Evolutionary conservation across 2,329 filamentous ascomycete species (phyloP), one percentile per base, ranked within the genome.

Genomic region (Myriangium duriaei): DNA sequence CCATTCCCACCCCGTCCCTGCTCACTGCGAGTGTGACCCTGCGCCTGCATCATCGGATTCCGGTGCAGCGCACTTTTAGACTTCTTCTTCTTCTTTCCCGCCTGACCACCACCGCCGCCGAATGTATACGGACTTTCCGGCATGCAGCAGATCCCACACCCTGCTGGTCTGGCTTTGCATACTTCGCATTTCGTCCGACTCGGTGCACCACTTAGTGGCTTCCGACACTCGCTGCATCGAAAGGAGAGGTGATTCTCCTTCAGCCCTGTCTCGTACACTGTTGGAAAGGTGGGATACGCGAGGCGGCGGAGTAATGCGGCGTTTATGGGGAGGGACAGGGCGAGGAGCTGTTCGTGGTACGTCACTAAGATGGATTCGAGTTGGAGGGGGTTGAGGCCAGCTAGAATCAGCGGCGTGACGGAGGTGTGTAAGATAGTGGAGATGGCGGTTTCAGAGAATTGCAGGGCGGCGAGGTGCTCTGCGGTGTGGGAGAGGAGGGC

Each of bases 271-370:
- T 75, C 71, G 48, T 74, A 74, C 12, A 74, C 68, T 6, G 65
- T 58, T 6, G 70, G 69, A 42, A 73, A 74, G 3, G 58, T 57
- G 3, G 71, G 66, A 37, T 74, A 72, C 34, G 67, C 63, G 26
- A 71, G 56, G 30, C 67, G 62, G 16, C 74, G 69, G n/a, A 79
- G 55, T 21, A 68, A 61, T 7, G 71, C 69, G 4, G 73, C 72
- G 49, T 56, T 65, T 52, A 59, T 68, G 56, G 56, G 71, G 34
- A 64, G 63, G 36, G 49, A 61, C 10, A 65, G 55, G 15, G 54
- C 54, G 12, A 63, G 51, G 14, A 79, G 59, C 40, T 71, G 69
- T 34, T 67, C 64, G 52, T 78, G 71, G 51, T 77, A 77, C 3
- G 65, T 59, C 29, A 65, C 61, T 30, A 76, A 63, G 30, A 76